phyloP scores from a whole-genome alignment of 2,329 filamentous ascomycete species.

The Parafenestella ontariensis region DNA sequence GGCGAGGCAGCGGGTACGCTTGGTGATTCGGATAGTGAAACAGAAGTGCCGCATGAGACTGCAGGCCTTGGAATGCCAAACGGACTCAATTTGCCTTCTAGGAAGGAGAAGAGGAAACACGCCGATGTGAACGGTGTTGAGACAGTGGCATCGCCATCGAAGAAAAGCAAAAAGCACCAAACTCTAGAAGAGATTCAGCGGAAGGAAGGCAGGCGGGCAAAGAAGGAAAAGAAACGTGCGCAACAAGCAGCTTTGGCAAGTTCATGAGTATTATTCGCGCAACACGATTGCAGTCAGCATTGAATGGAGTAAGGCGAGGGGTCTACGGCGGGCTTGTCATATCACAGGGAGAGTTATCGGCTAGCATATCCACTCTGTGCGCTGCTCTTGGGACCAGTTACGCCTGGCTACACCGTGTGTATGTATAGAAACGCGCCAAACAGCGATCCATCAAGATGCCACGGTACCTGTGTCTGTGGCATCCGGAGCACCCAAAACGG shows the following conservation, averaged over 20 bases:
- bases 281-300: neutral
- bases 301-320: neutral
- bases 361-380: neutral
- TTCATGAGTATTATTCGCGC: slow-evolving; percentile 19
- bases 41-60: slow-evolving; percentile 46
- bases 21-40: slow-evolving; percentile 53
- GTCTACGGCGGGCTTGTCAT: neutral
- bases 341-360: neutral
- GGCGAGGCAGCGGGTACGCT: slow-evolving; percentile 52
- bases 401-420: neutral
- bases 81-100: slow-evolving; percentile 28
- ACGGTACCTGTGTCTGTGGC: neutral
- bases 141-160: slow-evolving; percentile 37
- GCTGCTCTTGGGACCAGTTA: neutral
- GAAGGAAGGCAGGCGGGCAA: slow-evolving; percentile 48
- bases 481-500: neutral
- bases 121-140: slow-evolving; percentile 39
- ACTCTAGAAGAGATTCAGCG: slow-evolving; percentile 44
- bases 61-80: slow-evolving; percentile 35
- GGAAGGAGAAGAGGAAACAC: slow-evolving; percentile 52
- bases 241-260: slow-evolving; percentile 31
- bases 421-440: neutral
- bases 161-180: slow-evolving; percentile 50
- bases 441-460: neutral
- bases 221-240: slow-evolving; percentile 46